Base-by-base conservation (phyloP, 768 basidiomycete genomes). In the Amanita muscaria region DNA sequence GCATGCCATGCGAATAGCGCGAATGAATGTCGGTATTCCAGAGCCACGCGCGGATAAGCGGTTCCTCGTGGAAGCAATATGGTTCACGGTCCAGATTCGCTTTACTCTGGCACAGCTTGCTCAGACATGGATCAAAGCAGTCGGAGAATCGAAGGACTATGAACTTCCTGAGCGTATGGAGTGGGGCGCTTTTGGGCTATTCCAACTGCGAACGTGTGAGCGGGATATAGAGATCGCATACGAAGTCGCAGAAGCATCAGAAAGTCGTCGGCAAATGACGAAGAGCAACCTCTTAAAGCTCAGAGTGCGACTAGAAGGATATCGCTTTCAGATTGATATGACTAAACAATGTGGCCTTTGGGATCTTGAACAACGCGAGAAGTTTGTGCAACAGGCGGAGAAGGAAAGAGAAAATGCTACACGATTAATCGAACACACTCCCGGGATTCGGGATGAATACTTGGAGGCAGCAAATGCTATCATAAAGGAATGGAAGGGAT, bases 11-110 rank as follows among this genome's bases (percentile, higher is more conserved):
- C 65, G 68, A 16, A 57, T 70, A 32, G 76, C 80, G 0, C 69
- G 59, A 49, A 57, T 68, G 34, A 62, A 72, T 37, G 68, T 83
- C 15, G 82, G 80, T 0, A 74, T 75, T 51, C 67, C 73, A 0
- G 70, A 67, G 34, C 82, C 79, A 5, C 69, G 67, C 5, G 79
- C 77, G 0, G 80, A 83, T 56, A 66, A 66, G 33, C 68, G 78
- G 29, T 80, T 77, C 59, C 51, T 70, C 10, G 74, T 82, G 6
- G 81, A 83, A 54, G 79, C 79, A 0, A 66, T 79, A 42, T 76
- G 74, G 70, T 51, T 60, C 9, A 72, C 74, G 5, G 56, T 85
- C 30, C 59, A 75, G 21, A 61, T 80, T 21, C 73, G 81, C 3
- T 65, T 80, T 47, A 53, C 61, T 7, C 58, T 86, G 21, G 66